These are phyloP conservation scores for Alternaria angustiovoidea DNA, from an alignment of 2,329 filamentous ascomycete genomes.

Conservation along the genomic window DNA sequence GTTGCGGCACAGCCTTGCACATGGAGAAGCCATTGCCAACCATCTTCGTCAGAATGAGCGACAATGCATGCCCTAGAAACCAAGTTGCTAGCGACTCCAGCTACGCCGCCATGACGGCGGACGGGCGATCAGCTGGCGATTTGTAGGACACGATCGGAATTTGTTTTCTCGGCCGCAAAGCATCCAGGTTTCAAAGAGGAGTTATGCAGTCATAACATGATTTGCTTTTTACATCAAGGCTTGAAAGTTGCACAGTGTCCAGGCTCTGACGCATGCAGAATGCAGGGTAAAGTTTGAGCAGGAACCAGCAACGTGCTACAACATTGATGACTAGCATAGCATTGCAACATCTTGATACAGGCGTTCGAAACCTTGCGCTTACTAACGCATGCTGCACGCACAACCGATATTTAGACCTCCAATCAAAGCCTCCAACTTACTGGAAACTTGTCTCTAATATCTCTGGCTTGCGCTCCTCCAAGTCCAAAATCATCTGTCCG, in stretches of 20 bases:
- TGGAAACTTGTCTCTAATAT: slow-evolving; percentile 57
- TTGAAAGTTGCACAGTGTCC: background rate
- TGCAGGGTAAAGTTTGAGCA: slow-evolving; percentile 4
- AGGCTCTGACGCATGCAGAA: slow-evolving; percentile 1
- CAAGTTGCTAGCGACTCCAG: slow-evolving; percentile 1
- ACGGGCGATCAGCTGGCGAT: slow-evolving; percentile 5
- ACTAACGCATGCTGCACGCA: slow-evolving; percentile 3
- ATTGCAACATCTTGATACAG: slow-evolving; percentile 2
- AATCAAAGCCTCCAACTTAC: slow-evolving; percentile 20
- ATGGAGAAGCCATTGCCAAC: slow-evolving; percentile 2
- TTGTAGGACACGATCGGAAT: background rate
- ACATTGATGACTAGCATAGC: slow-evolving; percentile 5
- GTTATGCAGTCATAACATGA: background rate
- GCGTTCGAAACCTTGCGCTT: slow-evolving; percentile 5
- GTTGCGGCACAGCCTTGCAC: slow-evolving; percentile 32
- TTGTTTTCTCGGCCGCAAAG: slow-evolving; percentile 11
- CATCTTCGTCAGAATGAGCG: slow-evolving; percentile 9
- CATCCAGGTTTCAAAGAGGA: background rate
- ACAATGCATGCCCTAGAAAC: slow-evolving; percentile 14
- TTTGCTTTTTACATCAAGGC: slow-evolving; percentile 1
- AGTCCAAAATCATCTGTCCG: slow-evolving; percentile 59
- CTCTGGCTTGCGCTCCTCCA: slow-evolving; percentile 55
- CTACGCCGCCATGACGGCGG: slow-evolving; percentile 23
- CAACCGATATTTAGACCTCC: background rate
- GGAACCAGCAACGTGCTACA: slow-evolving; percentile 11